These are phyloP conservation scores for Fusarium siculi DNA, from an alignment of 2,329 filamentous ascomycete species.

Conservation along the genomic window DNA sequence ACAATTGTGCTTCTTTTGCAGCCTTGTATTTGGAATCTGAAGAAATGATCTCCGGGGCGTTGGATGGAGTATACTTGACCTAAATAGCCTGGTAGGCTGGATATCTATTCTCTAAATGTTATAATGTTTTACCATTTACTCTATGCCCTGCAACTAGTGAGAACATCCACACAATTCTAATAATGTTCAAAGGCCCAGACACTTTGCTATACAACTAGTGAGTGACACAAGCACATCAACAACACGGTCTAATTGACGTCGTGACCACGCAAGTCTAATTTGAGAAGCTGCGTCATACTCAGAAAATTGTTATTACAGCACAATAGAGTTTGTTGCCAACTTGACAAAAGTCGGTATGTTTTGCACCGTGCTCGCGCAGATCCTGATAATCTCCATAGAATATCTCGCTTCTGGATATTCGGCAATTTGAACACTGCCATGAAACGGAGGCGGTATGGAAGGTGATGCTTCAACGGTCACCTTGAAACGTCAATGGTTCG, in stretches of 20 bases:
- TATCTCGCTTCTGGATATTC: background rate
- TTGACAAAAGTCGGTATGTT: background rate
- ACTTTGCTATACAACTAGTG: background rate
- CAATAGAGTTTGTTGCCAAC: background rate
- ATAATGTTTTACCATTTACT: slow-evolving; percentile 9
- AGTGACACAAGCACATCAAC: background rate
- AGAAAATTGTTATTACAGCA: background rate
- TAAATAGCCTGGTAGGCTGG: slow-evolving; percentile 37
- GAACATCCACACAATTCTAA: no score
- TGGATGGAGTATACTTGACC: slow-evolving; percentile 40
- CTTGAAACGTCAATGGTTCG: slow-evolving; percentile 10
- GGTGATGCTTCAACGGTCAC: background rate
- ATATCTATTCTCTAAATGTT: slow-evolving; percentile 21
- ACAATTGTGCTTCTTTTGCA: slow-evolving; percentile 23
- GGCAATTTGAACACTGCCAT: background rate
- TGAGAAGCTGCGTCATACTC: background rate
- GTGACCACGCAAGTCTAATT: background rate
- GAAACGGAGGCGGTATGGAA: slow-evolving; percentile 1
- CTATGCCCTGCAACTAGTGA: background rate
- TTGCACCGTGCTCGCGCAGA: background rate
- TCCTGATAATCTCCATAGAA: background rate
- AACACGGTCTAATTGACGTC: background rate
- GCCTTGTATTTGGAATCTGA: slow-evolving; percentile 25
- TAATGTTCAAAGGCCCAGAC: background rate
- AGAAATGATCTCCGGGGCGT: slow-evolving; percentile 37